Conservation (phyloP, 352 stramenopile species). For the Phytophthora pluvialis region DNA sequence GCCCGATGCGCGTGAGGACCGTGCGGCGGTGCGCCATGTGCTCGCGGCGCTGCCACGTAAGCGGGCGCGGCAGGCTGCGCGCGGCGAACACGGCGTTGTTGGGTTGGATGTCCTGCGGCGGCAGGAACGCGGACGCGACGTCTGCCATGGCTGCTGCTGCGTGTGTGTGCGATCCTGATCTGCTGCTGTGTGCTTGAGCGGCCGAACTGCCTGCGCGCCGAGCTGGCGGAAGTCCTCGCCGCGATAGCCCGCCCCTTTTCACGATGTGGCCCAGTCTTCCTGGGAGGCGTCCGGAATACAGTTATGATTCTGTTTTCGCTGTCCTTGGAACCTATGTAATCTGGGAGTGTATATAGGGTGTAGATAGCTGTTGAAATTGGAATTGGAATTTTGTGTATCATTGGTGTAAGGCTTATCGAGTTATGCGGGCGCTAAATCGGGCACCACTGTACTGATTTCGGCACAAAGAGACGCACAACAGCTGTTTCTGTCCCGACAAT, state of each 20-base stretch:
- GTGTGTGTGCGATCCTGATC: neutral
- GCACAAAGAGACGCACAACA: no score
- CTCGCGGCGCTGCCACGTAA: constrained; percentile 84
- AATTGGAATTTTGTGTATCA: no score
- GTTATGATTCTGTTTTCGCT: no score
- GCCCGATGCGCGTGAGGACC: constrained; percentile 71
- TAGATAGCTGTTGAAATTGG: no score
- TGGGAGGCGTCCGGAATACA: constrained; percentile 1
- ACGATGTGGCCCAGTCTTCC: constrained; percentile 6
- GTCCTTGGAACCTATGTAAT: no score
- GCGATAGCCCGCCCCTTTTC: neutral
- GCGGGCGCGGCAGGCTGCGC: constrained; percentile 69
- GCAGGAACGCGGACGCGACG: constrained; percentile 41
- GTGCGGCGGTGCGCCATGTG: constrained; percentile 71
- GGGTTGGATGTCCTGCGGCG: constrained; percentile 66
- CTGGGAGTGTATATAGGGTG: no score
- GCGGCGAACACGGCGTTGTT: constrained; percentile 81
- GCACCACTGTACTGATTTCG: no score
- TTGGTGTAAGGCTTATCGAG: no score
- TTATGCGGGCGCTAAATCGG: no score
- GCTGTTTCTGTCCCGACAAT: no score
- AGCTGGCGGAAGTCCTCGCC: constrained; percentile 12
- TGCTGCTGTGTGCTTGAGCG: constrained; percentile 2
- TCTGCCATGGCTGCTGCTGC: constrained; percentile 23
- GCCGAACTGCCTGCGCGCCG: constrained; percentile 19